phyloP scores from a whole-genome alignment of 352 stramenopile species.

The Phytophthora pisi region DNA sequence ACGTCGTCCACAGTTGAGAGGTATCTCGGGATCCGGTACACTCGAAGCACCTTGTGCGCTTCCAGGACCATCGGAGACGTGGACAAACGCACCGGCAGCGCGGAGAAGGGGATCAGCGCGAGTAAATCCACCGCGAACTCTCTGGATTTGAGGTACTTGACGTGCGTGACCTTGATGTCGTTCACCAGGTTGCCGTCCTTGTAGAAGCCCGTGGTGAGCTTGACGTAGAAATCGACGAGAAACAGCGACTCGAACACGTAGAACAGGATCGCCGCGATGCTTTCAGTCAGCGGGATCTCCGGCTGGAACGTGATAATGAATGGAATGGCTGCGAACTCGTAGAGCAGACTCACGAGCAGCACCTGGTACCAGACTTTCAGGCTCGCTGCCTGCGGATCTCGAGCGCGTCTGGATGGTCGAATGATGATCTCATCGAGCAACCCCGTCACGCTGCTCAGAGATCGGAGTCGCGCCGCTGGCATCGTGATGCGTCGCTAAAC shows the following conservation, averaged over 20 bases:
- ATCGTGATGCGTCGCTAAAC: neutral
- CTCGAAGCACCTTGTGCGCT: constrained; percentile 43
- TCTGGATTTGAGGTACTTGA: constrained; percentile 58
- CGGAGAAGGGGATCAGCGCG: constrained; percentile 46
- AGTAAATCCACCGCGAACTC: constrained; percentile 53
- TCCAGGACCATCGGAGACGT: constrained; percentile 44
- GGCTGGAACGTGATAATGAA: constrained; percentile 60
- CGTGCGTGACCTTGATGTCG: constrained; percentile 26
- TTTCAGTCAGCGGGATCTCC: neutral
- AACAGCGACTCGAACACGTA: constrained; percentile 57
- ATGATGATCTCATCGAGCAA: constrained; percentile 7
- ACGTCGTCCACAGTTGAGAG: constrained; percentile 55
- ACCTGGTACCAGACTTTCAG: constrained; percentile 63
- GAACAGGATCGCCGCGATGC: constrained; percentile 31
- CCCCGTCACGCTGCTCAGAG: constrained; percentile 4
- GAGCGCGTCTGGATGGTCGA: constrained; percentile 3
- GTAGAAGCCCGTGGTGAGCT: constrained; percentile 61
- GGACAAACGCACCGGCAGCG: constrained; percentile 8
- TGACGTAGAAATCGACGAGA: constrained; percentile 56
- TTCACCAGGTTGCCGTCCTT: constrained; percentile 48
- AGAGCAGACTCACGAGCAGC: constrained; percentile 45
- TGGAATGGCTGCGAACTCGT: constrained; percentile 54
- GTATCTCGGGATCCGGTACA: constrained; percentile 45
- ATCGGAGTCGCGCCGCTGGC: neutral
- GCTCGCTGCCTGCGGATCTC: constrained; percentile 47